Evolutionary conservation across 257 asterid species (phyloP).

Genomic region (Solanum peruvianum): DNA sequence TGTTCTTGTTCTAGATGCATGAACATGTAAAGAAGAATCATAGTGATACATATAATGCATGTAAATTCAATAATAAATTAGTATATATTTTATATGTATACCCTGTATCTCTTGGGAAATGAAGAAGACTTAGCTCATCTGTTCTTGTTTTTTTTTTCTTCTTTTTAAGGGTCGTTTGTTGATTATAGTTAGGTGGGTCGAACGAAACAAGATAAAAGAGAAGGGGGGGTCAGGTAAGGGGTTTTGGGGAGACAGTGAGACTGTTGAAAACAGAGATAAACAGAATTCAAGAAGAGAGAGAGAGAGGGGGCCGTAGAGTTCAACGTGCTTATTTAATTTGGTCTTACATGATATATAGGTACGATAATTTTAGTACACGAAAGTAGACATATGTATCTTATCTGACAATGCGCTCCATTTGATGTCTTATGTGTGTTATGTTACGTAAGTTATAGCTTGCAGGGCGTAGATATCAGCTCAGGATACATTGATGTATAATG

Average conservation of each 20-base stretch:
- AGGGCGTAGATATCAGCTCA: background rate
- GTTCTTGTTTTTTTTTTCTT: background rate
- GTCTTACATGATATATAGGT: no score
- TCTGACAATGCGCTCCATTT: no score
- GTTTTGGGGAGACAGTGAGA: background rate
- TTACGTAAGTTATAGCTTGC: fast-evolving
- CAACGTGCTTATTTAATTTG: background rate
- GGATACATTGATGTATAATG: fast-evolving
- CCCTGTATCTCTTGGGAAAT: background rate
- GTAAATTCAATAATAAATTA: background rate
- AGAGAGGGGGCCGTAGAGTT: background rate
- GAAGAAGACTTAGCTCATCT: background rate
- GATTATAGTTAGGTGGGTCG: background rate
- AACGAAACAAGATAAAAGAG: background rate
- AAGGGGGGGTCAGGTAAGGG: background rate
- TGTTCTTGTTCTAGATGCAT: background rate
- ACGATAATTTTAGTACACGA: fast-evolving
- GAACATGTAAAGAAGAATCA: background rate
- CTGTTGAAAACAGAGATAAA: background rate
- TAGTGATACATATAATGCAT: background rate
- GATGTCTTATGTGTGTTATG: background rate
- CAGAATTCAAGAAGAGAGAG: background rate
- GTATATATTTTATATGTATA: background rate
- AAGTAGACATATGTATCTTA: background rate
- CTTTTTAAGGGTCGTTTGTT: background rate